Evolutionary conservation across 495 filamentous ascomycete species (phyloP).

Genomic region (Oleoguttula mirabilis): DNA sequence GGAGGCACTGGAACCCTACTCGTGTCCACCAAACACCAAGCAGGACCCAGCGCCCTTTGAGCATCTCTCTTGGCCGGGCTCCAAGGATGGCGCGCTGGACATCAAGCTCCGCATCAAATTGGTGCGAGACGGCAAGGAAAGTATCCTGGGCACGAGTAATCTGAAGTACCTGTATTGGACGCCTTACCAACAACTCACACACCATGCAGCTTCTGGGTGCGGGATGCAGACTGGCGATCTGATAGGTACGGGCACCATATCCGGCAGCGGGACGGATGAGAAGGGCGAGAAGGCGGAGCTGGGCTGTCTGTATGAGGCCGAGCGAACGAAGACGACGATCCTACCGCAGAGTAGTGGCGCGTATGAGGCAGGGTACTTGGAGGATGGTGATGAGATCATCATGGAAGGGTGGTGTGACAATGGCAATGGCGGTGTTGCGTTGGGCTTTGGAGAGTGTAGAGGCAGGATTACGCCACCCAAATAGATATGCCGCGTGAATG

Average conservation of each 20-base stretch:
- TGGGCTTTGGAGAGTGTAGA: slow-evolving; percentile 23
- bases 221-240: slow-evolving; percentile 22
- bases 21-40: slow-evolving; percentile 15
- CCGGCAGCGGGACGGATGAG: slow-evolving; percentile 12
- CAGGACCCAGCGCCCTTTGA: slow-evolving; percentile 19
- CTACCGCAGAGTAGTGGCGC: slow-evolving; percentile 10
- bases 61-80: slow-evolving; percentile 18
- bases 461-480: slow-evolving; percentile 18
- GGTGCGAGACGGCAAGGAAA: slow-evolving; percentile 13
- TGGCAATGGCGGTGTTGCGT: slow-evolving; percentile 5
- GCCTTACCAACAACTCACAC: slow-evolving; percentile 24
- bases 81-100: slow-evolving; percentile 14
- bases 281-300: slow-evolving; percentile 16
- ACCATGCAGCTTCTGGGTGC: slow-evolving; percentile 22
- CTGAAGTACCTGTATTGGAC: slow-evolving; percentile 23
- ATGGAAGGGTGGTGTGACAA: slow-evolving; percentile 23
- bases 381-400: slow-evolving; percentile 23
- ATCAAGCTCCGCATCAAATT: slow-evolving; percentile 19
- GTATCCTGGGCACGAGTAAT: slow-evolving; percentile 17
- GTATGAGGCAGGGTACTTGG: slow-evolving; percentile 20
- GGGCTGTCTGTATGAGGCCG: slow-evolving; percentile 23
- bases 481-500: too few species aligned
- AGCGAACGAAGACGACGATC: slow-evolving; percentile 14
- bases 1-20: slow-evolving; percentile 22
- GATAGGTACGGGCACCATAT: slow-evolving; percentile 24